These are phyloP conservation scores for Aspergillus thermomutatus DNA, from an alignment of 2,329 filamentous ascomycete genomes.

Conservation along the genomic window DNA sequence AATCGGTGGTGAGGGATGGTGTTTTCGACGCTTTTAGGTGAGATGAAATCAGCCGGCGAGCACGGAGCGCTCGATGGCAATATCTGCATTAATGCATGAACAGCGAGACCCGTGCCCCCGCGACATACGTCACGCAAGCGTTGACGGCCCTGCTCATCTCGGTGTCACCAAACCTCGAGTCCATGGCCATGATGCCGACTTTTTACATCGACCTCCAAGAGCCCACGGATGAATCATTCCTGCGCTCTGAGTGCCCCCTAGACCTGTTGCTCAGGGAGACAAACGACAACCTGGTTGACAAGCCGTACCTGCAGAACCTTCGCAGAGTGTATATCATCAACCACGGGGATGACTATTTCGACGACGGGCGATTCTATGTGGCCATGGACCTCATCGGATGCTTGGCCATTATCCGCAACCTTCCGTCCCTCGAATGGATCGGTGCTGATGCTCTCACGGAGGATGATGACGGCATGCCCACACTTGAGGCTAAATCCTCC, in stretches of 20 bases:
- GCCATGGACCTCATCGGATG: constrained; percentile 10
- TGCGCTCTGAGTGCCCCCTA: too few relatives aligned
- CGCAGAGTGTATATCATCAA: constrained; percentile 13
- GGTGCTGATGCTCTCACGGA: constrained; percentile 9
- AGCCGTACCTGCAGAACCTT: constrained; percentile 12
- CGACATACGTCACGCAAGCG: constrained; percentile 14
- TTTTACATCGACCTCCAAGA: too few relatives aligned
- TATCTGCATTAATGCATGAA: background rate
- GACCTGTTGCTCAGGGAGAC: too few relatives aligned
- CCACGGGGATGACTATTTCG: background rate
- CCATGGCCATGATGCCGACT: constrained; percentile 8
- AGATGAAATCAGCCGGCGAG: too few relatives aligned
- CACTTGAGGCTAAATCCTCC: constrained; percentile 4
- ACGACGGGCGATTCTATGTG: constrained; percentile 6
- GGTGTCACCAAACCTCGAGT: constrained; percentile 17
- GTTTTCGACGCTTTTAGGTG: too few relatives aligned
- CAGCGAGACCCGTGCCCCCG: background rate
- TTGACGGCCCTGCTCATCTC: constrained; percentile 17
- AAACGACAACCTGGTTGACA: background rate
- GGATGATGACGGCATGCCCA: background rate
- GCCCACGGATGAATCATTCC: too few relatives aligned
- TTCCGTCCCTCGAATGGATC: constrained; percentile 19
- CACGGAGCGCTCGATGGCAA: too few relatives aligned
- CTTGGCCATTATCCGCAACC: constrained; percentile 8
- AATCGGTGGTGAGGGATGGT: background rate